Evolutionary conservation across 1,284 basidiomycete genomes (phyloP).

Genomic region (Cryptococcus hybrid): DNA sequence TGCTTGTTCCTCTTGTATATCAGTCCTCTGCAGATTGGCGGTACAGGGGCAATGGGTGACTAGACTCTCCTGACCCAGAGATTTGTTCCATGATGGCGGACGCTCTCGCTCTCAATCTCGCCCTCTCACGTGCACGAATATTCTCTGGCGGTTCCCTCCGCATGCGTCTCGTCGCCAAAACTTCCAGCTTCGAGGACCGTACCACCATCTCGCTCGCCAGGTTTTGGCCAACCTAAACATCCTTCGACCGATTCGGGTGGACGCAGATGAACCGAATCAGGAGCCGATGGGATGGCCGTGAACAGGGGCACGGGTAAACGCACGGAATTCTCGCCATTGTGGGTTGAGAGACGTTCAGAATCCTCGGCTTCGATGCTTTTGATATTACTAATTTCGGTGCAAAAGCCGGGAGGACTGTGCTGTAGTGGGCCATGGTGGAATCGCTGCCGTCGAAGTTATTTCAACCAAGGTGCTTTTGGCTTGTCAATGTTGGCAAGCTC

Average conservation of each 20-base stretch:
- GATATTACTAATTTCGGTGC: constrained; percentile 39
- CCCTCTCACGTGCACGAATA: too few relatives aligned
- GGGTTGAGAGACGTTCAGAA: background rate
- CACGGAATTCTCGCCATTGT: too few relatives aligned
- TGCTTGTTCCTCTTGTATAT: too few relatives aligned
- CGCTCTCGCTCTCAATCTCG: too few relatives aligned
- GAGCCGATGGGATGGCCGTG: too few relatives aligned
- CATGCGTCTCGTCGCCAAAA: constrained; percentile 40
- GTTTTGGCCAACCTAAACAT: constrained; percentile 6
- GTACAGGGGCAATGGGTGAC: too few relatives aligned
- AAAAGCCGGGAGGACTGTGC: constrained; percentile 27
- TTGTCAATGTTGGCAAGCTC: constrained; percentile 37
- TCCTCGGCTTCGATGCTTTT: constrained; percentile 28
- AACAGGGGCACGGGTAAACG: too few relatives aligned
- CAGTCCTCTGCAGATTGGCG: too few relatives aligned
- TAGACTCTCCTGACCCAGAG: too few relatives aligned
- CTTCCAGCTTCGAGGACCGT: constrained; percentile 42
- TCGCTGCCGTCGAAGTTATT: constrained; percentile 22
- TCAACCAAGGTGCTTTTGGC: constrained; percentile 34
- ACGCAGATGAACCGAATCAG: constrained; percentile 1
- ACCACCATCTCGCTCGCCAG: constrained; percentile 43
- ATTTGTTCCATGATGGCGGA: too few relatives aligned
- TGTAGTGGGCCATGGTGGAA: constrained; percentile 14
- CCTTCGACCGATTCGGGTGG: constrained; percentile 29
- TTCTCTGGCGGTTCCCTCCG: constrained; percentile 25